phyloP scores from a whole-genome alignment of 345 rosid species.

The Atalantia buxifolia region DNA sequence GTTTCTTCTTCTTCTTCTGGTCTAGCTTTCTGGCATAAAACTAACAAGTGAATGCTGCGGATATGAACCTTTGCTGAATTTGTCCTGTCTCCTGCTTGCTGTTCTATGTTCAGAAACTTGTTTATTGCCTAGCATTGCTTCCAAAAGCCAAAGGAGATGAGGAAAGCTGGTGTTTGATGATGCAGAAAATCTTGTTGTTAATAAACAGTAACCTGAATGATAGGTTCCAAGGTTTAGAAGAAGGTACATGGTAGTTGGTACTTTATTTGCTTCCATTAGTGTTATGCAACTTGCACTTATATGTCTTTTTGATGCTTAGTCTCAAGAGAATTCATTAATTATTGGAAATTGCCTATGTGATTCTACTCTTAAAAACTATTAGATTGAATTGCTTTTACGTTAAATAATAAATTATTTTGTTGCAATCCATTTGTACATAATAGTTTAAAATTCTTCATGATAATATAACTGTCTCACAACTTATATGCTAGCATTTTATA shows the following conservation, averaged over 20 bases:
- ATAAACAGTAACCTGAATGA: slow-evolving; percentile 58
- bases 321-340: neutral
- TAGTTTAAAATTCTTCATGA: neutral
- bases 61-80: slow-evolving; percentile 12
- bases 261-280: neutral
- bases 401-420: neutral
- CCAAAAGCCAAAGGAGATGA: slow-evolving; percentile 83
- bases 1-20: neutral
- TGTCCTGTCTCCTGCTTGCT: slow-evolving; percentile 12
- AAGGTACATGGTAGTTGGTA: slow-evolving; percentile 40
- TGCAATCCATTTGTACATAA: neutral
- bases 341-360: neutral
- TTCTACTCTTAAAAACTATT: neutral
- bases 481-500: too few species aligned
- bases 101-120: slow-evolving; percentile 58
- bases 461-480: neutral
- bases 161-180: slow-evolving; percentile 67
- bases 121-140: slow-evolving; percentile 72
- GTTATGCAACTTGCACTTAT: neutral
- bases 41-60: slow-evolving; percentile 8
- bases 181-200: slow-evolving; percentile 64
- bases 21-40: slow-evolving; percentile 3
- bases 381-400: neutral
- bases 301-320: neutral
- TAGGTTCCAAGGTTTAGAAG: slow-evolving; percentile 78